phyloP scores from a whole-genome alignment of 495 filamentous ascomycete genomes.

The Bathelium albidoporum region DNA sequence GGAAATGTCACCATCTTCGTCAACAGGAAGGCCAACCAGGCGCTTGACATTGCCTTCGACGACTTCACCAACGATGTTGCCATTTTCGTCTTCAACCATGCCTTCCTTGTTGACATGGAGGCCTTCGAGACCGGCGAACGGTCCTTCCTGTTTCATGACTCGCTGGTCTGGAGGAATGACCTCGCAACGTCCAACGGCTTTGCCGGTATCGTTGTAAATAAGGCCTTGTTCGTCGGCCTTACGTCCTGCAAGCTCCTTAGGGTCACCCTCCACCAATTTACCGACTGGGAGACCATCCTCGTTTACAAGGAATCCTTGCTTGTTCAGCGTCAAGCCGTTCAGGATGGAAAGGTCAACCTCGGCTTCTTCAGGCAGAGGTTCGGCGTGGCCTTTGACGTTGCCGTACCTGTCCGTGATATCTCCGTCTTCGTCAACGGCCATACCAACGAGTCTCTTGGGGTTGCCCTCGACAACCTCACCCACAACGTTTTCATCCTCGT shows the following conservation, averaged over 20 bases:
- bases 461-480: conserved; percentile 72
- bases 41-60: conserved; percentile 62
- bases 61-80: conserved; percentile 59
- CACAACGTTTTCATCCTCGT: conserved; percentile 56
- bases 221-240: conserved; percentile 61
- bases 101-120: conserved; percentile 61
- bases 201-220: conserved; percentile 62
- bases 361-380: conserved; percentile 42
- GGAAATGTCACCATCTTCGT: conserved; percentile 75
- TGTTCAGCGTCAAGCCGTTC: conserved; percentile 65
- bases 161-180: conserved; percentile 64
- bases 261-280: conserved; percentile 56
- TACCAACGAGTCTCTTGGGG: conserved; percentile 60
- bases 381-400: conserved; percentile 54
- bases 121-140: conserved; percentile 66
- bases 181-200: conserved; percentile 65
- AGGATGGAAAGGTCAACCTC: conserved; percentile 50
- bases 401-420: conserved; percentile 74
- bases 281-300: conserved; percentile 59
- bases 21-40: conserved; percentile 65
- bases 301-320: conserved; percentile 65
- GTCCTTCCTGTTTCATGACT: conserved; percentile 53
- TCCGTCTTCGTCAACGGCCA: conserved; percentile 69
- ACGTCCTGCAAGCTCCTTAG: conserved; percentile 59
- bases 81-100: conserved; percentile 57